Conservation (phyloP, 495 filamentous ascomycete genomes). For the Penicillium odoratum region DNA sequence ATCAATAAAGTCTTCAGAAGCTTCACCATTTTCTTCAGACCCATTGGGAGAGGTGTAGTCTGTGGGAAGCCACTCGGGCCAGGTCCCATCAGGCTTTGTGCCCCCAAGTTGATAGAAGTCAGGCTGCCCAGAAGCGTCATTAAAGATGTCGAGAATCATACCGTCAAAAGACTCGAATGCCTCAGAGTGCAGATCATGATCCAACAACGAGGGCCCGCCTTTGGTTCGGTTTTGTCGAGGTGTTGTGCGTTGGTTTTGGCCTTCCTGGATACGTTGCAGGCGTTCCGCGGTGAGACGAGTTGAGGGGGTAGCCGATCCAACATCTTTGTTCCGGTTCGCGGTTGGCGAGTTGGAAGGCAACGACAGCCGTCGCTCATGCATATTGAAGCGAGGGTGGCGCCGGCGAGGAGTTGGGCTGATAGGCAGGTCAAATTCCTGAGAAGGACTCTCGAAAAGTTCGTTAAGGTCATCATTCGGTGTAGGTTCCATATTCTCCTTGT, state of each 20-base stretch:
- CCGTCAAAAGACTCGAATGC: constrained; percentile 36
- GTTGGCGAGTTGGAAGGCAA: constrained; percentile 39
- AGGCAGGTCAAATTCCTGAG: constrained; percentile 48
- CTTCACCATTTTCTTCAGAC: constrained; percentile 24
- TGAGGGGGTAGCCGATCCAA: constrained; percentile 24
- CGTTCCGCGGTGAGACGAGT: constrained; percentile 38
- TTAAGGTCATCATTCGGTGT: constrained; percentile 49
- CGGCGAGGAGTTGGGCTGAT: constrained; percentile 63
- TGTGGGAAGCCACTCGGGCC: constrained; percentile 42
- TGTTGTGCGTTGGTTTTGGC: constrained; percentile 21
- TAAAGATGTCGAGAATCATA: constrained; percentile 47
- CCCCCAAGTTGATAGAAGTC: constrained; percentile 31
- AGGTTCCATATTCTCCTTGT: constrained; percentile 52
- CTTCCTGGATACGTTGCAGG: constrained; percentile 39
- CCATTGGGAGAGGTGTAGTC: constrained; percentile 38
- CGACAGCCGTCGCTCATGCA: constrained; percentile 49
- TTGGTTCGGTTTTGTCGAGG: constrained; percentile 28
- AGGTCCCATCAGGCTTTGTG: constrained; percentile 27
- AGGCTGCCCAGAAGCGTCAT: constrained; percentile 24
- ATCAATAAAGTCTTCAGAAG: constrained; percentile 38
- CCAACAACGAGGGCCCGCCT: constrained; percentile 20
- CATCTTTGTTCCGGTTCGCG: constrained; percentile 28
- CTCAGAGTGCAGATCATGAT: constrained; percentile 26
- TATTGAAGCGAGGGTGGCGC: constrained; percentile 38
- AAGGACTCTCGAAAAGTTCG: constrained; percentile 57